Percentiles rank a stretch among this genome's conserved stretches.
These are phyloP conservation scores for Pulveroboletus sp. DNA, from an alignment of 768 basidiomycete genomes.

Conservation along the genomic window DNA sequence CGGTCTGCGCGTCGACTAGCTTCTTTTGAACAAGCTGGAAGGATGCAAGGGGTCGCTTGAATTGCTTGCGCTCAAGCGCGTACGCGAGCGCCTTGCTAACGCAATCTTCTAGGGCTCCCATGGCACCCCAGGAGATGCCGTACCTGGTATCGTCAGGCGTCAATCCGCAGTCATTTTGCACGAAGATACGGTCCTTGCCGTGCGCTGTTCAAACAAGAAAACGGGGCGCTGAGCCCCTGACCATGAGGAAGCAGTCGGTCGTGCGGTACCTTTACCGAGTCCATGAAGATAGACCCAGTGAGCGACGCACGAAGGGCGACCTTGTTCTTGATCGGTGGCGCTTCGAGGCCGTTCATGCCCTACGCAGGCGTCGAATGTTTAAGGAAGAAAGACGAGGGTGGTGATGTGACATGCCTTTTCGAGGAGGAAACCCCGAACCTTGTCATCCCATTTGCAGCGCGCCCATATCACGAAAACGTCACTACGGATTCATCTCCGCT, in stretches of 20 bases:
- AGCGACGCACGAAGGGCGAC: slow-evolving; percentile 81
- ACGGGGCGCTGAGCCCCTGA: slow-evolving; percentile 76
- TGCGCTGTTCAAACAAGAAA: slow-evolving; percentile 90
- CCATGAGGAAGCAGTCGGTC: slow-evolving; percentile 75
- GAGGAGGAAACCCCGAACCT: slow-evolving; percentile 84
- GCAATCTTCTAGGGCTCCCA: slow-evolving; percentile 95
- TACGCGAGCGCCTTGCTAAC: slow-evolving; percentile 73
- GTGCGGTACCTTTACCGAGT: slow-evolving; percentile 73
- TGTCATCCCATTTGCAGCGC: slow-evolving; percentile 88
- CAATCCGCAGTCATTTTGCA: neutral
- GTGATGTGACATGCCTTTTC: slow-evolving; percentile 72
- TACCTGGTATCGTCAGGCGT: slow-evolving; percentile 40
- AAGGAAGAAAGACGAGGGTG: too few species aligned
- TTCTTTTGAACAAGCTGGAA: slow-evolving; percentile 99
- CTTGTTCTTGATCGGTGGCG: slow-evolving; percentile 91
- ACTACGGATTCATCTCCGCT: slow-evolving; percentile 34
- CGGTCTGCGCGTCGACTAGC: slow-evolving; percentile 88
- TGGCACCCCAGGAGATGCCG: slow-evolving; percentile 93
- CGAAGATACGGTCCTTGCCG: slow-evolving; percentile 37
- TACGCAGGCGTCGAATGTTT: too few species aligned
- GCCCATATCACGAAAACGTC: slow-evolving; percentile 96
- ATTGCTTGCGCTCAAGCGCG: slow-evolving; percentile 87
- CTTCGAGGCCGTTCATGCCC: slow-evolving; percentile 77
- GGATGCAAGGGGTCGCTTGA: slow-evolving; percentile 81
- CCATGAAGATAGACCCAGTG: slow-evolving; percentile 90